phyloP scores from a whole-genome alignment of 208 protist genomes.

The Kentomonas sorsogonicus region DNA sequence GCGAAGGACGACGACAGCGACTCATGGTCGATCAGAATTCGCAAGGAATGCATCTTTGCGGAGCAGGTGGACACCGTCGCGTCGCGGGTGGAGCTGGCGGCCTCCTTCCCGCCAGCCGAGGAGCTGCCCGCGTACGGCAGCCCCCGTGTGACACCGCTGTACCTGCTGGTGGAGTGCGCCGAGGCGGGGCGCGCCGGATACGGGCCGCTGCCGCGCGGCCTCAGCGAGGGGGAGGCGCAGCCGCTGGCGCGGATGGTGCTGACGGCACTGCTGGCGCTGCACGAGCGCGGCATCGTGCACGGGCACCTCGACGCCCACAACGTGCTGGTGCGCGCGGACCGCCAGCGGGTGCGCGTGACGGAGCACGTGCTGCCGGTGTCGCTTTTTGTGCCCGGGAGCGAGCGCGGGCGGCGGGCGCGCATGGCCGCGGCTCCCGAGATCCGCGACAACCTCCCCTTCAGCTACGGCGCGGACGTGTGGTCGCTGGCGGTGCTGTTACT shows the following conservation, averaged over 20 bases:
- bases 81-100: neutral
- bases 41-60: conserved; percentile 31
- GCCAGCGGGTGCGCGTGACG: conserved; percentile 22
- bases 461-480: conserved; percentile 65
- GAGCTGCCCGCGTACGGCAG: conserved; percentile 25
- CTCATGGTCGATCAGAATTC: no score
- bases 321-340: conserved; percentile 15
- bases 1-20: no score
- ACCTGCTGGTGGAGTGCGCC: conserved; percentile 23
- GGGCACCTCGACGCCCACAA: conserved; percentile 38
- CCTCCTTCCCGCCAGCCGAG: neutral
- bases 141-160: conserved; percentile 34
- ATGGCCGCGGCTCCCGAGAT: conserved; percentile 64
- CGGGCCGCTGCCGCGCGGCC: conserved; percentile 6
- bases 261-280: conserved; percentile 29
- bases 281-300: conserved; percentile 44
- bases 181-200: conserved; percentile 13
- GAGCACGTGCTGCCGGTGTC: conserved; percentile 59
- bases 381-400: conserved; percentile 42
- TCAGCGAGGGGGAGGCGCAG: conserved; percentile 37
- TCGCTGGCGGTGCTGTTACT: conserved; percentile 63
- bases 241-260: conserved; percentile 23
- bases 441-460: conserved; percentile 30
- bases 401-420: conserved; percentile 22
- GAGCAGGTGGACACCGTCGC: conserved; percentile 20